A percentile compares a stretch with the other conserved stretches of the same genome.
phyloP scores from a whole-genome alignment of 2,329 filamentous ascomycete species.

The Beauveria rudraprayagi region DNA sequence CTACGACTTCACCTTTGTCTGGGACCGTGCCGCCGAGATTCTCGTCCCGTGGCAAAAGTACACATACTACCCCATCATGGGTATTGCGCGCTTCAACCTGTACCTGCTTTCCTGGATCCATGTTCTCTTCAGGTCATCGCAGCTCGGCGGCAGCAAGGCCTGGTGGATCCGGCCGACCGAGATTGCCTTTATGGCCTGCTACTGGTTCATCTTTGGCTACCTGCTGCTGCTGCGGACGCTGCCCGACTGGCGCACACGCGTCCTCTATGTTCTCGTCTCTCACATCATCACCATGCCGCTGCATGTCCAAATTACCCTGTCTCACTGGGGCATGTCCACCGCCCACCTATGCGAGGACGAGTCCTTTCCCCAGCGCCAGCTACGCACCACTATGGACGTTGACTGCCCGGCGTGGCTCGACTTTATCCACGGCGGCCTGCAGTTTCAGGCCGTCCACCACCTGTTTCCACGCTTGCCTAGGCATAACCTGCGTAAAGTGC shows the following conservation, averaged over 20 bases:
- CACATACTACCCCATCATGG: conserved; percentile 62
- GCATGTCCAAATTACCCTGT: conserved; percentile 64
- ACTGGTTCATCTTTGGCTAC: conserved; percentile 63
- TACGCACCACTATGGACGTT: conserved; percentile 67
- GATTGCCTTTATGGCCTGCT: conserved; percentile 52
- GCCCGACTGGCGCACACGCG: conserved; percentile 47
- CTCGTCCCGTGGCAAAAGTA: conserved; percentile 55
- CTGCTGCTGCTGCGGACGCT: conserved; percentile 52
- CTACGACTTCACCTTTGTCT: conserved; percentile 57
- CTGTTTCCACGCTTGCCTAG: conserved; percentile 60
- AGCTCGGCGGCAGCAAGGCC: conserved; percentile 47
- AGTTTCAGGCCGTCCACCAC: conserved; percentile 67
- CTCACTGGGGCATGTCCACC: conserved; percentile 65
- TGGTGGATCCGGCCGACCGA: conserved; percentile 63
- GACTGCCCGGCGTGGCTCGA: conserved; percentile 66
- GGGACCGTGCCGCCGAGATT: conserved; percentile 52
- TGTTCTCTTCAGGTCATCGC: conserved; percentile 48
- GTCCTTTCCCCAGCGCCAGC: conserved; percentile 60
- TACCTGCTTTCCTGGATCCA: conserved; percentile 61
- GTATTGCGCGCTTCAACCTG: conserved; percentile 63
- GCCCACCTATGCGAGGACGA: conserved; percentile 55
- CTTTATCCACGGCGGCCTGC: conserved; percentile 63
- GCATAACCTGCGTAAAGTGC: conserved; percentile 56
- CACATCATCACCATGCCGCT: conserved; percentile 60
- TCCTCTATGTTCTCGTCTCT: conserved; percentile 55